Evolutionary conservation across 1,139 yeast genomes (phyloP).

Genomic region (Pichia sp.): DNA sequence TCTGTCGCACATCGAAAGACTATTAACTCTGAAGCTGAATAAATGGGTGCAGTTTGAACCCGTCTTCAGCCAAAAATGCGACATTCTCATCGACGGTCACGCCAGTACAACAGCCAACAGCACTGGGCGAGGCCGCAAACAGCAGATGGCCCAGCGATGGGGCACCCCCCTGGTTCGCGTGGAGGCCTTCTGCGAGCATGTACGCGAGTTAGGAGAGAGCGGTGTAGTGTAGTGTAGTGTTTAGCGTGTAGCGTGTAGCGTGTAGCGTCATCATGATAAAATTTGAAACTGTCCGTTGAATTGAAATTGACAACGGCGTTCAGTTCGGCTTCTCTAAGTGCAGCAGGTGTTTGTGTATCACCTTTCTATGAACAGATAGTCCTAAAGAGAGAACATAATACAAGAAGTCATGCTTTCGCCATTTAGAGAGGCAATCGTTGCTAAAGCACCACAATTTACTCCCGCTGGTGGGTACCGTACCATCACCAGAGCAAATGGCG

Average conservation of each 20-base stretch:
- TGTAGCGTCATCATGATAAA: too few relatives aligned
- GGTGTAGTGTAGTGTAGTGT: too few relatives aligned
- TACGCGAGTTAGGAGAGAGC: too few relatives aligned
- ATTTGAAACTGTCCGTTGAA: too few relatives aligned
- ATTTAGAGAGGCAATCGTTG: slow-evolving; percentile 2
- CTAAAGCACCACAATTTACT: slow-evolving; percentile 5
- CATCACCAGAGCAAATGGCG: slow-evolving; percentile 20
- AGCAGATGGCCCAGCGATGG: slow-evolving; percentile 22
- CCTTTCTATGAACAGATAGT: too few relatives aligned
- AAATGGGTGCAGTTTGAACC: slow-evolving; percentile 41
- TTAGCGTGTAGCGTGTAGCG: too few relatives aligned
- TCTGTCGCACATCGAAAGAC: slow-evolving; percentile 63
- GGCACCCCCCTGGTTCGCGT: slow-evolving; percentile 13
- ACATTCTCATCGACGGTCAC: slow-evolving; percentile 46
- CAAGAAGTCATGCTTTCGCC: background rate
- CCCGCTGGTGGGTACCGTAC: slow-evolving; percentile 15
- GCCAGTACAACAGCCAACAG: slow-evolving; percentile 25
- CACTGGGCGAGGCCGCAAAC: slow-evolving; percentile 12
- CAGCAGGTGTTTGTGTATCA: too few relatives aligned
- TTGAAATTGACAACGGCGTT: too few relatives aligned
- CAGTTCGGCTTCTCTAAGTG: too few relatives aligned
- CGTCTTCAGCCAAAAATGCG: slow-evolving; percentile 50
- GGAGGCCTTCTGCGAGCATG: slow-evolving; percentile 12
- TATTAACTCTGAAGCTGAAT: slow-evolving; percentile 35
- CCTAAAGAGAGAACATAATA: too few relatives aligned